Conservation (phyloP, 805 yeast genomes). For the Metschnikowia henanensis region DNA sequence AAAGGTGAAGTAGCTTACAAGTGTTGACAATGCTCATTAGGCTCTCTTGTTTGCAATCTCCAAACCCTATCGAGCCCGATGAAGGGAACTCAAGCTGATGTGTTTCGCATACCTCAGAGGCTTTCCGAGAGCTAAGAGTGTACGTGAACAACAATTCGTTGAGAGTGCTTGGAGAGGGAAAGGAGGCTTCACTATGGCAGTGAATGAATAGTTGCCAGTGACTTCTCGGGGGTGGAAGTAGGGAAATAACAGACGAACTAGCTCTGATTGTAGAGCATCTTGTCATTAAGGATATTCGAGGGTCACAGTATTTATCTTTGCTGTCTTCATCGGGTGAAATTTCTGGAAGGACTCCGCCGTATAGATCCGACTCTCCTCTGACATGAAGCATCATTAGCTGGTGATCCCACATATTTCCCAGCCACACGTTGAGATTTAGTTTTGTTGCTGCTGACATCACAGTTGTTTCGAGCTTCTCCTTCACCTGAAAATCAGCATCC, state of each 20-base stretch:
- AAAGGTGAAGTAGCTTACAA: slow-evolving; percentile 61
- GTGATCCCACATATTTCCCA: slow-evolving; percentile 80
- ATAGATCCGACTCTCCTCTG: slow-evolving; percentile 7
- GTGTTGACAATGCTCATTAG: slow-evolving; percentile 64
- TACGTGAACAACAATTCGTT: slow-evolving; percentile 33
- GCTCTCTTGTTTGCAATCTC: slow-evolving; percentile 63
- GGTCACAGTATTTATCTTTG: slow-evolving; percentile 15
- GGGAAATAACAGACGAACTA: slow-evolving; percentile 10
- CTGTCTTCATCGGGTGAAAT: slow-evolving; percentile 1
- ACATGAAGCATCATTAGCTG: slow-evolving; percentile 36
- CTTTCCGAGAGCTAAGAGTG: slow-evolving; percentile 26
- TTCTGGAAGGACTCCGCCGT: slow-evolving; percentile 9
- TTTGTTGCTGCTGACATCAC: slow-evolving; percentile 80
- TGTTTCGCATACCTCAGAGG: slow-evolving; percentile 19
- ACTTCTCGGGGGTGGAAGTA: slow-evolving; percentile 47
- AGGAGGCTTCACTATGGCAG: slow-evolving; percentile 59
- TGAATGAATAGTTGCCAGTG: slow-evolving; percentile 55
- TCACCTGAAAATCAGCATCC: slow-evolving; percentile 66
- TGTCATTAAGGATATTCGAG: slow-evolving; percentile 15
- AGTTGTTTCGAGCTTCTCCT: slow-evolving; percentile 81
- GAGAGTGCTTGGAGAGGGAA: slow-evolving; percentile 48
- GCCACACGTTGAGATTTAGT: slow-evolving; percentile 59
- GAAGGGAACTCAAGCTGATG: slow-evolving; percentile 68
- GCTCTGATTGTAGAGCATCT: slow-evolving; percentile 5
- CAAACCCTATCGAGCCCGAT: slow-evolving; percentile 79